Base-by-base conservation (phyloP, 2,329 filamentous ascomycete genomes). In the Endoconidiophora laricicola region DNA sequence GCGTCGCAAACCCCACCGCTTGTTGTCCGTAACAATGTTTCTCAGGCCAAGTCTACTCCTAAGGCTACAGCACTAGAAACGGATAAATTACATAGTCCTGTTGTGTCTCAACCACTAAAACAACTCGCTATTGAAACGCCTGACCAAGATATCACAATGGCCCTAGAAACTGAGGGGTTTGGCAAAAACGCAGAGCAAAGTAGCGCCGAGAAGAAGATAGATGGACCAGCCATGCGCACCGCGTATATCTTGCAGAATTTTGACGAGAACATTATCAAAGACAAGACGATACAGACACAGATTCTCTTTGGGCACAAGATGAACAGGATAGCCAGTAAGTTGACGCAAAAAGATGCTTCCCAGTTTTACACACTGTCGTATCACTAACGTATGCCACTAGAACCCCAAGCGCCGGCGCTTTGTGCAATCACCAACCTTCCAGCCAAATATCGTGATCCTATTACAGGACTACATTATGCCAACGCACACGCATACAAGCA, bases 371-470 rank as follows among this genome's bases (percentile, higher is more conserved):
- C 9, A 4, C 37, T 16, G 16, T 39, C 42, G 20, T 14, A 6
- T 20, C 38, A 6, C 22, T 16, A 39, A 5, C 20, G 18, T 26
- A 6, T 49, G 46, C 20, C 14, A 29, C 39, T 41, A 76, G 72
- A 76, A 59, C 73, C 71, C 16, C 60, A 70, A 2, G 66, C 71
- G 12, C 60, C 64, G 1, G 66, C 73, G 14, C 69, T 81, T 29
- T 98, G 91, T 63, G 81, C 80, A 45, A 88, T 96, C 60, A 95
- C 86, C 1, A 83, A 81, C 58, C 76, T 81, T 48, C 77, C 81
- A 3, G 91, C 90, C 10, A 78, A 78, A 49, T 96, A 93, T 63
- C 76, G 80, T 22, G 91, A 98, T 62, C 86, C 87, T 0, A 74
- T 76, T 57, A 96, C 90, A 0, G 84, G 85, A 0, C 71, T 96